These are phyloP conservation scores for Syzygium malaccense DNA, from an alignment of 441 rosid genomes.

Conservation along the genomic window DNA sequence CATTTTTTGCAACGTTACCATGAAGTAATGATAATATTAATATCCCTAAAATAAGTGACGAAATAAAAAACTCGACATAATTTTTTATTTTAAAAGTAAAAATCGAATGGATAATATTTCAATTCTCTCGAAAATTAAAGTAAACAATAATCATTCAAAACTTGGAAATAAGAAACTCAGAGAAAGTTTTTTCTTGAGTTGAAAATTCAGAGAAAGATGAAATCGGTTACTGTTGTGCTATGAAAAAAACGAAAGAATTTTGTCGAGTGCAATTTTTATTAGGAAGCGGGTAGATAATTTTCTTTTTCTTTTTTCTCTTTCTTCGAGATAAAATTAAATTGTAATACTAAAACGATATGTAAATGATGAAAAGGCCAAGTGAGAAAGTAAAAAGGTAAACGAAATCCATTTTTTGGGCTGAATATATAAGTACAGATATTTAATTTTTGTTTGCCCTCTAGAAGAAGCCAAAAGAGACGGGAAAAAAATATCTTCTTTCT, in stretches of 20 bases:
- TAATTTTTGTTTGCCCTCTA: neutral
- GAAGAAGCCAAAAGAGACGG: neutral
- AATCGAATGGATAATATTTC: neutral
- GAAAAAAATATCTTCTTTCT: neutral
- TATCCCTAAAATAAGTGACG: neutral
- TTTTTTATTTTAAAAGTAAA: neutral
- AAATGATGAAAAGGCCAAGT: neutral
- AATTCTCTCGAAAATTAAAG: neutral
- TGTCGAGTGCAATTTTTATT: neutral
- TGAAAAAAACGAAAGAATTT: neutral
- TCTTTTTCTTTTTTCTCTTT: neutral
- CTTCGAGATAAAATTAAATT: neutral
- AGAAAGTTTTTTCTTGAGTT: too few species aligned
- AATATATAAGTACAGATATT: neutral
- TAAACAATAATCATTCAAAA: neutral
- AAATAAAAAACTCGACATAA: neutral
- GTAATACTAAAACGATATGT: neutral
- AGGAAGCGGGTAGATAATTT: rapidly evolving
- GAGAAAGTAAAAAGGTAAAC: neutral
- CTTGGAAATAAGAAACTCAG: neutral
- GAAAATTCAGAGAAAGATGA: neutral
- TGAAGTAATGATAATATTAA: neutral
- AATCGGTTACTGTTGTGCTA: neutral
- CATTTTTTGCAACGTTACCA: neutral
- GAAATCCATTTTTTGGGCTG: neutral